Evolutionary conservation across 1,284 basidiomycete genomes (phyloP), one percentile per base, ranked within the genome.

Genomic region (Porogramme epimiltina): DNA sequence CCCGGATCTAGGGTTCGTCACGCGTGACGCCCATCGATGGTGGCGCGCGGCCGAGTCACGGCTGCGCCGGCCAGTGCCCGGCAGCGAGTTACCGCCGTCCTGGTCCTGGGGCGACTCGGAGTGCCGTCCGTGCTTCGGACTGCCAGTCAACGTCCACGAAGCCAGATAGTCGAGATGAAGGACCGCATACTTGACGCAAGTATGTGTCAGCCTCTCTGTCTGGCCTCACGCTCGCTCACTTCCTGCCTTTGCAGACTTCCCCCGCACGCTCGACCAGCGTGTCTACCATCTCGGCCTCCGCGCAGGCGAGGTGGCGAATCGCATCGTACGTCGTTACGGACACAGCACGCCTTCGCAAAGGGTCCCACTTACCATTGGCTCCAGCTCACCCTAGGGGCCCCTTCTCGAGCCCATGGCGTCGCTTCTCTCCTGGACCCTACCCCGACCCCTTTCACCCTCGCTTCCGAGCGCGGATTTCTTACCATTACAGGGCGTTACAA

Each of bases 401-500:
- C 84, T 23, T 85, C 85, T 16, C 79, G 91, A 49, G 89, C 90
- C 0, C 71, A 76, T 47, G 70, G 73, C 4, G 78, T 93, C 53
- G 83, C 85, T 20, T 66, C 70, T 22, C 74, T 75, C 58, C 74
- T 93, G 41, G 90, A 93, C 70, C 66, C 70, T 18, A 59, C 64
- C 22, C 84, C 83, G 1, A 70, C 73, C 46, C 77, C 79, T 0
- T 91, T 92, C 67, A 75, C 77, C 55, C 70, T 89, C 43, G 73
- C 74, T 39, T 89, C 87, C 18, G 89, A 91, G 60, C 78, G 91
- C 45, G 89, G 90, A 8, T 93, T 92, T 69, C 70, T 88, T 52
- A 93, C 89, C 3, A 81, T 91, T 56, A 93, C 91, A 3, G 91
- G 91, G 11, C 77, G 83, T 34, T 93, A 85, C 73, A 77, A 80